Evolutionary conservation across 768 basidiomycete species (phyloP).

Genomic region (Tricholoma bakamatsutake): DNA sequence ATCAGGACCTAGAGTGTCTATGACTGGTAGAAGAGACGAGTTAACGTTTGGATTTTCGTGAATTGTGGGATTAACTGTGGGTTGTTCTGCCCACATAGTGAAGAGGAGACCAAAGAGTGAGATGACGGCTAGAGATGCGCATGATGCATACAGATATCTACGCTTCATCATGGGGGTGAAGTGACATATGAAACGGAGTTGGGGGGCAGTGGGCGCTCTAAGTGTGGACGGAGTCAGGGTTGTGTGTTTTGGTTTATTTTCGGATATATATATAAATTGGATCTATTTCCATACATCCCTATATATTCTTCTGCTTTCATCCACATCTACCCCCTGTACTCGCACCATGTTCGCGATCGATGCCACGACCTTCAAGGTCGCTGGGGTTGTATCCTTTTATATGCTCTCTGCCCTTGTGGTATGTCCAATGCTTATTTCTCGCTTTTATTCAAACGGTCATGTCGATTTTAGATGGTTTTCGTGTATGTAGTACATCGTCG

Average conservation of each 20-base stretch:
- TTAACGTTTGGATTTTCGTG: constrained; percentile 3
- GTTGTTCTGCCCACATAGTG: constrained; percentile 16
- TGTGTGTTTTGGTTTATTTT: background rate
- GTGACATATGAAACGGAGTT: background rate
- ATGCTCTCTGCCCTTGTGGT: constrained; percentile 73
- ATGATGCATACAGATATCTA: constrained; percentile 21
- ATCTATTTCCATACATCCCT: background rate
- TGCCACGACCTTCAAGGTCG: constrained; percentile 44
- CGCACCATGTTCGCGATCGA: constrained; percentile 23
- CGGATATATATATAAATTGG: constrained; percentile 10
- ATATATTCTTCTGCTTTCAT: background rate
- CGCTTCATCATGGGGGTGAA: constrained; percentile 8
- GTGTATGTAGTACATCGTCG: constrained; percentile 27
- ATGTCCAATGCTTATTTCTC: constrained; percentile 22
- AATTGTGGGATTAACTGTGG: background rate
- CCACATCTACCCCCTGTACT: background rate
- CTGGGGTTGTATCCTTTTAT: constrained; percentile 72
- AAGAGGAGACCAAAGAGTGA: constrained; percentile 23
- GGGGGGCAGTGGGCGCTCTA: background rate
- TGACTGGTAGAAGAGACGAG: background rate
- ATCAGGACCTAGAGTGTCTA: constrained; percentile 15
- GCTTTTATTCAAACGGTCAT: background rate
- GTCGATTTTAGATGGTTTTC: constrained; percentile 40
- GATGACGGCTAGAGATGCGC: constrained; percentile 21
- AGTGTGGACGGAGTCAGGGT: background rate